Percentiles rank a stretch among this genome's conserved stretches.
phyloP scores from a whole-genome alignment of 768 basidiomycete genomes.

The Rubroboletus satanas region DNA sequence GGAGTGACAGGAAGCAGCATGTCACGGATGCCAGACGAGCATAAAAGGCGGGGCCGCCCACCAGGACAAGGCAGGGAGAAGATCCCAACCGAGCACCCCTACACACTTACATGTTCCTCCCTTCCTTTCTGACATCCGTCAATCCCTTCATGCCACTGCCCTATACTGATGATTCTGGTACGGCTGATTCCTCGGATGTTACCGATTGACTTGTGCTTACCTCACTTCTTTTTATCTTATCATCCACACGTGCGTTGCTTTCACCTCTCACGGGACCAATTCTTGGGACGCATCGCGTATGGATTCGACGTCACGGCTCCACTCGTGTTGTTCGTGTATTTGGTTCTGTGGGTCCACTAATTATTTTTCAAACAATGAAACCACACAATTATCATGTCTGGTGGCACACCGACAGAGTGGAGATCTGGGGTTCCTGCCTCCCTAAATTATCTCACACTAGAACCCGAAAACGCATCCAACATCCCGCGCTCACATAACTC shows the following conservation, averaged over 20 bases:
- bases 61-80: constrained; percentile 5
- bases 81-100: constrained; percentile 6
- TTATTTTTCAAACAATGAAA: constrained; percentile 29
- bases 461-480: constrained; percentile 3
- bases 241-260: constrained; percentile 1
- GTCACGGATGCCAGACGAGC: constrained; percentile 6
- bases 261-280: constrained; percentile 5
- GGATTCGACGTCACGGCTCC: neutral
- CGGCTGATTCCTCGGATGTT: constrained; percentile 10
- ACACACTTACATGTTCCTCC: constrained; percentile 1
- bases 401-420: constrained; percentile 19
- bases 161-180: neutral
- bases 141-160: neutral
- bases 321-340: constrained; percentile 28
- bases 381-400: constrained; percentile 23
- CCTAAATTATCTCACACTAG: constrained; percentile 13
- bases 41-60: constrained; percentile 29
- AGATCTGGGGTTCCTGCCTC: constrained; percentile 7
- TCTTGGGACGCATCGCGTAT: constrained; percentile 15
- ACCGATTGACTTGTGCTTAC: constrained; percentile 17
- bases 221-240: constrained; percentile 23
- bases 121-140: neutral
- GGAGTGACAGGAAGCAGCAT: constrained; percentile 15
- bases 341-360: constrained; percentile 33
- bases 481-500: constrained; percentile 13